Percentiles rank a stretch among this genome's conserved stretches.
Evolutionary conservation across 2,329 filamentous ascomycete genomes (phyloP).

Genomic region (Cytospora paraplurivora): DNA sequence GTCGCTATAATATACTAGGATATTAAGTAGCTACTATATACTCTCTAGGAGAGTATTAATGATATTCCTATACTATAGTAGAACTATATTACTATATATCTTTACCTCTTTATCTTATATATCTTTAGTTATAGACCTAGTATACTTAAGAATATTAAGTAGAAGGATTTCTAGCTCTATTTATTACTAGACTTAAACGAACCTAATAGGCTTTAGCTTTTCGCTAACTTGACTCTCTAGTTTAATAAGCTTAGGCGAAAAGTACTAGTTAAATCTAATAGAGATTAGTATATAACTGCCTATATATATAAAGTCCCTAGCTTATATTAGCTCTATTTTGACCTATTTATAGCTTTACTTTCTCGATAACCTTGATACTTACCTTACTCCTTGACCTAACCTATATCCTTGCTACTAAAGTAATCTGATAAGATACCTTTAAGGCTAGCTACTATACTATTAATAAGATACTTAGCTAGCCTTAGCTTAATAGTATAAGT

Average conservation of each 20-base stretch:
- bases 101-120: background rate
- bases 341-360: background rate
- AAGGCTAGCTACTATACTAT: background rate
- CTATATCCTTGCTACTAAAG: background rate
- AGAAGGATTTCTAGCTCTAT: background rate
- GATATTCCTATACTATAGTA: background rate
- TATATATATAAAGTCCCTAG: background rate
- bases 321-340: background rate
- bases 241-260: background rate
- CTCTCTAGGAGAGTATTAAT: background rate
- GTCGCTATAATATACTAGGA: background rate
- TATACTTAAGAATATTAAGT: background rate
- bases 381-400: background rate
- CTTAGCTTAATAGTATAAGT: background rate
- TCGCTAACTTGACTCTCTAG: background rate
- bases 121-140: background rate
- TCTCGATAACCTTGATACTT: background rate
- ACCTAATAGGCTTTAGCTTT: background rate
- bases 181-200: background rate
- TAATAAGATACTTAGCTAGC: background rate
- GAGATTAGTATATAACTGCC: background rate
- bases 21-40: background rate
- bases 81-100: background rate
- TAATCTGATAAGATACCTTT: background rate
- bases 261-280: background rate